Conservation (phyloP, 208 protist genomes). For the Plasmodiophora brassicae region DNA sequence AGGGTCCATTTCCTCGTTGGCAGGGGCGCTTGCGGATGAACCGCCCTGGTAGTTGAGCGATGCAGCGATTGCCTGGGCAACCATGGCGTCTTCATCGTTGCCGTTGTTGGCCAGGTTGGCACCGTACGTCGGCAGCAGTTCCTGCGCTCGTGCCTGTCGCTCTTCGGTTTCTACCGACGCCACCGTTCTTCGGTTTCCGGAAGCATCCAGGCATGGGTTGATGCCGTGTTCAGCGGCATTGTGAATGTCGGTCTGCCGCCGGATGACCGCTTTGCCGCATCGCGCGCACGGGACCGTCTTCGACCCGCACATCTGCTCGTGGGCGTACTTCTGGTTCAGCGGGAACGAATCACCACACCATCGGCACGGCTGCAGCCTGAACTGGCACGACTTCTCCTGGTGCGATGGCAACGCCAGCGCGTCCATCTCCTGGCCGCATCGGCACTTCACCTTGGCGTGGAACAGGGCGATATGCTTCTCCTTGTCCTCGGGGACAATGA, state of each 20-base stretch:
- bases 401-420: not conserved
- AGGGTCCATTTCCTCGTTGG: not conserved
- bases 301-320: not conserved
- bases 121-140: not conserved
- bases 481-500: not conserved
- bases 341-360: not conserved
- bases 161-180: not conserved
- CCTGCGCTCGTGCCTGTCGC: not conserved
- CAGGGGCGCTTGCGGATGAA: not conserved
- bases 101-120: too few relatives aligned
- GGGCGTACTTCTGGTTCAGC: not conserved
- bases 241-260: not conserved
- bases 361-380: not conserved
- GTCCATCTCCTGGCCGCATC: not conserved
- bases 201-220: not conserved
- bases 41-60: not conserved
- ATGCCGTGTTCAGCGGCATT: conserved; percentile 19
- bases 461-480: conserved; percentile 7
- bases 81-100: not conserved
- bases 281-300: not conserved
- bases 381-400: not conserved
- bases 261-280: not conserved
- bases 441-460: not conserved
- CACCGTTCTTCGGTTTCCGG: not conserved
- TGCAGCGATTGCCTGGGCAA: not conserved